Percentiles rank a stretch among this genome's conserved stretches.
Conservation (phyloP, 192 early-diverging fungal genomes). For the Funneliformis mosseae region DNA sequence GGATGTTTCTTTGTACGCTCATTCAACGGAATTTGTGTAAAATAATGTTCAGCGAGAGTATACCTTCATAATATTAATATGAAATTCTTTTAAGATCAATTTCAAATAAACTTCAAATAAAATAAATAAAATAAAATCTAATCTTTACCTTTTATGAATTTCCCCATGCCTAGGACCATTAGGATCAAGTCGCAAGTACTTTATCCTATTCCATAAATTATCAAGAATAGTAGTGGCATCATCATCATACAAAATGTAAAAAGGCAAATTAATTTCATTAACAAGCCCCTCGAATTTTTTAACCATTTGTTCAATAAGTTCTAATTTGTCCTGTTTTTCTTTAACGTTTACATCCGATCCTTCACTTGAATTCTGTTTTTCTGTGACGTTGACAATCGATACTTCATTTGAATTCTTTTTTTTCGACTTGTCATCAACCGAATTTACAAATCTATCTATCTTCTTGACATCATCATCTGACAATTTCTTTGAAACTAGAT, state of each 20-base stretch:
- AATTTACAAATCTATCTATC: too few species aligned
- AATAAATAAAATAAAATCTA: constrained; percentile 1
- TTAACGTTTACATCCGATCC: not conserved
- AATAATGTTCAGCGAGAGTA: constrained; percentile 96
- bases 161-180: constrained; percentile 86
- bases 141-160: constrained; percentile 64
- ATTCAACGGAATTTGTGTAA: constrained; percentile 77
- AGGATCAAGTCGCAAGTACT: constrained; percentile 81
- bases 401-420: too few species aligned
- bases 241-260: constrained; percentile 84
- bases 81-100: not conserved
- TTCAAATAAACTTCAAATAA: not conserved
- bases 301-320: constrained; percentile 46
- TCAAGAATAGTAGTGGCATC: constrained; percentile 69
- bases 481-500: not conserved
- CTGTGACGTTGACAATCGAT: too few species aligned
- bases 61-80: constrained; percentile 49
- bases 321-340: not conserved
- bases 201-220: constrained; percentile 77
- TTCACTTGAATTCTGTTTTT: not conserved
- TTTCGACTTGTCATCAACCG: too few species aligned
- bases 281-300: constrained; percentile 62
- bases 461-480: too few species aligned
- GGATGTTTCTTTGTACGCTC: constrained; percentile 55
- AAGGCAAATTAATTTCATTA: constrained; percentile 87